These are phyloP conservation scores for Pyrenochaeta sp. DNA, from an alignment of 2,329 filamentous ascomycete genomes.

Conservation along the genomic window DNA sequence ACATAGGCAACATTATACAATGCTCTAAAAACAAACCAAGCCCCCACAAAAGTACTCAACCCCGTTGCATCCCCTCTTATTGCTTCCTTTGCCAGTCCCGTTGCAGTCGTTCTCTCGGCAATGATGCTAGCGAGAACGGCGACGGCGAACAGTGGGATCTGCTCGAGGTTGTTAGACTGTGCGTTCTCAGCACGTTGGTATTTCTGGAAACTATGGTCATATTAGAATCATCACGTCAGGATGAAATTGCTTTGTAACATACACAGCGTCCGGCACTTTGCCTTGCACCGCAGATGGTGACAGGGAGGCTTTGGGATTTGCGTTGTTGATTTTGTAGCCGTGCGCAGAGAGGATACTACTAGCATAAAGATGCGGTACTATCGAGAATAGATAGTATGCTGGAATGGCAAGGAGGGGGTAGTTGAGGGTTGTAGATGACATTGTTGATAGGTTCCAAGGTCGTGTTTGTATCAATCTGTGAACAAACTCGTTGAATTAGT, in stretches of 20 bases:
- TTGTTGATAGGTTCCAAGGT: constrained; percentile 4
- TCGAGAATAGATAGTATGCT: constrained; percentile 36
- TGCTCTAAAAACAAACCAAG: constrained; percentile 28
- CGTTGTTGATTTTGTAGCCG: constrained; percentile 36
- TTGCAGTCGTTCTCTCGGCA: constrained; percentile 30
- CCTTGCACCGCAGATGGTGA: constrained; percentile 29
- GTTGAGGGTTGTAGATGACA: constrained; percentile 30
- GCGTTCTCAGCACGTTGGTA: constrained; percentile 39
- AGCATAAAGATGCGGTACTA: constrained; percentile 31
- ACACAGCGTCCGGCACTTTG: constrained; percentile 35
- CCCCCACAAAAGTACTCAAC: constrained; percentile 25
- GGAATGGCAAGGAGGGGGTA: constrained; percentile 39
- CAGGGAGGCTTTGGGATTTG: constrained; percentile 34
- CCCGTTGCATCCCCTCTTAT: constrained; percentile 26
- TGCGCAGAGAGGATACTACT: constrained; percentile 14
- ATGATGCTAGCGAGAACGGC: constrained; percentile 34
- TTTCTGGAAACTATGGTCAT: constrained; percentile 23
- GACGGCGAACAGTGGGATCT: constrained; percentile 33
- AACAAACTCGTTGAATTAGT: no score
- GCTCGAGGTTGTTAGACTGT: constrained; percentile 34
- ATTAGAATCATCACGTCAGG: no score
- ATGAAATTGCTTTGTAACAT: no score
- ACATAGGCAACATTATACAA: constrained; percentile 32
- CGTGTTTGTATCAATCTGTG: no score
- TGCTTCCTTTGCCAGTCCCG: constrained; percentile 14